These are phyloP conservation scores for Petunia hybrid DNA, from an alignment of 305 asterid genomes.

Conservation along the genomic window DNA sequence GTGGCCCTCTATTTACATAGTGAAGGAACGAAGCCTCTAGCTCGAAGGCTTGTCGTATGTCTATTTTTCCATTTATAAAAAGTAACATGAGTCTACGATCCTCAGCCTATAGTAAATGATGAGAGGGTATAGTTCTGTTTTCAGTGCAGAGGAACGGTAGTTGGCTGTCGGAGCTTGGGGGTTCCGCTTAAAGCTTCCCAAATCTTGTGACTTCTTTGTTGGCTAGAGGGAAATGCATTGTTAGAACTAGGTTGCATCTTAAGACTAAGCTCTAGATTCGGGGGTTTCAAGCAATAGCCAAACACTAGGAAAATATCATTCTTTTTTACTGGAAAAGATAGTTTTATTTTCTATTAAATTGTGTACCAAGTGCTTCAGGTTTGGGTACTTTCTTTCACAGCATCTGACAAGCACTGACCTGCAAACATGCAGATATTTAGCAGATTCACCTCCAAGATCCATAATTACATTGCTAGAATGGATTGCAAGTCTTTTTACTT, in stretches of 20 bases:
- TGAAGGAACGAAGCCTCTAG: background rate
- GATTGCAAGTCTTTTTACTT: background rate
- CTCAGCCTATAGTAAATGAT: background rate
- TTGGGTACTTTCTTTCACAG: background rate
- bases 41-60: background rate
- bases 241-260: background rate
- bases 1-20: background rate
- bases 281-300: background rate
- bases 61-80: background rate
- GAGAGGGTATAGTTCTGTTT: background rate
- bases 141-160: background rate
- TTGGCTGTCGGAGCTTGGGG: background rate
- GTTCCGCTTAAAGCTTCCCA: background rate
- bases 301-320: background rate
- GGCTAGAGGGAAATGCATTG: constrained; percentile 9
- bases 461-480: background rate
- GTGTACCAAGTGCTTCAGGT: background rate
- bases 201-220: background rate
- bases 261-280: background rate
- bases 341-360: background rate
- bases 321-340: background rate
- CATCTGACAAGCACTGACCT: background rate
- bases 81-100: background rate
- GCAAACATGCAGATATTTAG: background rate
- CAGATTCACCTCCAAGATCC: background rate